Percentiles rank a stretch among this genome's conserved stretches.
These are phyloP conservation scores for Pseudognaphalium luteoalbum DNA, from an alignment of 129 eudicot species.

Conservation along the genomic window DNA sequence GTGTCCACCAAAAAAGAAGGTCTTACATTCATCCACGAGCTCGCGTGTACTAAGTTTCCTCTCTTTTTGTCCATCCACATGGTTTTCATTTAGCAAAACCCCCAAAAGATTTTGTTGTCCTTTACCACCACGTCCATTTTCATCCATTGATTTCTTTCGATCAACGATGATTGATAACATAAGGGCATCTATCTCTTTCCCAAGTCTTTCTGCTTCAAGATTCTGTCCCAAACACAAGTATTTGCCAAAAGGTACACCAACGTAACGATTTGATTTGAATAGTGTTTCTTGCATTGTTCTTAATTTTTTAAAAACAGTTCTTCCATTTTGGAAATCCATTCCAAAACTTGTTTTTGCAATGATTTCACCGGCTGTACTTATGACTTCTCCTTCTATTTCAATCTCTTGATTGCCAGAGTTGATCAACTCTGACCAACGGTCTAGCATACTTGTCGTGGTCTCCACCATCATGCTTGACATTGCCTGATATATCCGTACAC, in stretches of 20 bases:
- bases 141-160: conserved; percentile 30
- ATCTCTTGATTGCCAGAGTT: conserved; percentile 60
- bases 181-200: conserved; percentile 69
- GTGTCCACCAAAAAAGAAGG: conserved; percentile 93
- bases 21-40: conserved; percentile 89
- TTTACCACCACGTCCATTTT: conserved; percentile 6
- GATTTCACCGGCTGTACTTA: conserved; percentile 68
- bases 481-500: conserved; percentile 40
- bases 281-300: conserved; percentile 65
- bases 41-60: conserved; percentile 57
- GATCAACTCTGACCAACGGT: conserved; percentile 57
- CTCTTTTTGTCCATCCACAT: conserved; percentile 39
- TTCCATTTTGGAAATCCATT: conserved; percentile 52
- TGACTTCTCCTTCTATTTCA: conserved; percentile 71
- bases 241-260: conserved; percentile 85
- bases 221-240: conserved; percentile 52
- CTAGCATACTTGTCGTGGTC: conserved; percentile 58
- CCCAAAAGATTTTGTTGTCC: conserved; percentile 61
- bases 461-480: conserved; percentile 89
- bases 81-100: conserved; percentile 50
- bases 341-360: conserved; percentile 92
- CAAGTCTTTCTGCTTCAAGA: conserved; percentile 64
- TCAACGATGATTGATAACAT: conserved; percentile 51
- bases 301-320: conserved; percentile 55
- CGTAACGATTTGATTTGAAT: conserved; percentile 70